Evolutionary conservation across 176 grass and related monocot genomes (phyloP), one percentile per base, ranked within the genome.

Genomic region (Panicum miliaceum): DNA sequence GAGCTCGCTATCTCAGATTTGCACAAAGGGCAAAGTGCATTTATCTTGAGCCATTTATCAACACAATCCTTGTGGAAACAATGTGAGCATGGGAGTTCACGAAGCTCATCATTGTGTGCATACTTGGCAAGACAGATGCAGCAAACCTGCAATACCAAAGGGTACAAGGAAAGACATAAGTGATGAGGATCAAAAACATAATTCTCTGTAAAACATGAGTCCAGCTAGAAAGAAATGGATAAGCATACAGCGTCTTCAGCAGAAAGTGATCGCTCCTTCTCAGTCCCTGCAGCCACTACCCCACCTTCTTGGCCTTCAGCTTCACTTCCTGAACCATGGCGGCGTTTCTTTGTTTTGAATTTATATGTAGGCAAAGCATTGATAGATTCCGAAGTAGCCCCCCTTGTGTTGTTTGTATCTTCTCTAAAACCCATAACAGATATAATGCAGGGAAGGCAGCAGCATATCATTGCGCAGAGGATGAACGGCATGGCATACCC

Each of bases 41-140:
- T 99, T 67, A 94, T 96, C 90, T 96, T 94, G 20, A 99, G 89
- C 93, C 96, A 99, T 93, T 96, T 99, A 80, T 99, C 96, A 60
- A 99, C 93, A 59, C 96, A 99, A 66, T 99, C 96, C 88, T 92
- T 92, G 60, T 96, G 96, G 85, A 99, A 99, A 77, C 83, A 95
- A 75, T 99, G 93, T 35, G 81, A 41, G 63, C 93, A 99, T 9
- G 96, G 93, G 92, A 99, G 96, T 68, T 99, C 93, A 26, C 91
- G 96, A 37, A 99, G 91, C 65, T 94, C 93, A 32, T 99, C 96
- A 40, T 99, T 96, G 68, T 94, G 88, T 57, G 88, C 83, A 51
- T 94, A 96, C 82, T 94, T 94, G 62, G 89, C 93, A 75, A 99
- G 87, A 75, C 96, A 99, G 52, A 99, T 99, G 40, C 96, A 99